These are phyloP conservation scores for Anisogramma anomala DNA, from an alignment of 2,329 filamentous ascomycete genomes.

Conservation along the genomic window DNA sequence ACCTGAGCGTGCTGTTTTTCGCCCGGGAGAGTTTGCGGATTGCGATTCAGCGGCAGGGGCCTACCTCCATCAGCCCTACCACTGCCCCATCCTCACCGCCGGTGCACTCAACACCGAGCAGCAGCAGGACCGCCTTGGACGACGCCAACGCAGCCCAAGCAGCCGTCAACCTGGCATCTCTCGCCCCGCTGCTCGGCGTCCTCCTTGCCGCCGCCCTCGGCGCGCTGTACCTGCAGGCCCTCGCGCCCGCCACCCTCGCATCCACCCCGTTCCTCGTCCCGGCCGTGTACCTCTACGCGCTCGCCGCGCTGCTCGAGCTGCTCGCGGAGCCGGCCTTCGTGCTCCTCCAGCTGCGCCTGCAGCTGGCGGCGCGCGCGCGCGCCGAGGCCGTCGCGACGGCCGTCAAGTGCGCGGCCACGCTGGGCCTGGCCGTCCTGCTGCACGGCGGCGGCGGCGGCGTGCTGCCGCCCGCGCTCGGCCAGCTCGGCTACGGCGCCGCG, in stretches of 20 bases:
- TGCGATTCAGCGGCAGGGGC: constrained; percentile 69
- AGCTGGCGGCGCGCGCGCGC: constrained; percentile 67
- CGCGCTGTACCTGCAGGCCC: constrained; percentile 51
- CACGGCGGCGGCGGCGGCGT: constrained; percentile 43
- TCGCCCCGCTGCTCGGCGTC: constrained; percentile 9
- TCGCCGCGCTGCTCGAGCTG: constrained; percentile 59
- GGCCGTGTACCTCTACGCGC: constrained; percentile 43
- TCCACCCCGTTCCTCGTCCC: constrained; percentile 52
- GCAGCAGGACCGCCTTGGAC: background rate
- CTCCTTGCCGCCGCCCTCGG: constrained; percentile 43
- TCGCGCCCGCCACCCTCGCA: constrained; percentile 32
- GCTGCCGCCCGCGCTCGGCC: constrained; percentile 79
- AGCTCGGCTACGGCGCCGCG: constrained; percentile 61
- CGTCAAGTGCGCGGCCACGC: constrained; percentile 62
- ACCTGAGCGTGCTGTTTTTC: constrained; percentile 88
- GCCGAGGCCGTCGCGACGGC: constrained; percentile 80
- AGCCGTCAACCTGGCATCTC: constrained; percentile 52
- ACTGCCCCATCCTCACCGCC: background rate
- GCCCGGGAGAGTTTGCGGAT: constrained; percentile 82
- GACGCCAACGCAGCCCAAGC: constrained; percentile 45
- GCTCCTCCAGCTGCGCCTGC: constrained; percentile 68
- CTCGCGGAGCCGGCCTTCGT: constrained; percentile 82
- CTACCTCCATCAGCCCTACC: constrained; percentile 15
- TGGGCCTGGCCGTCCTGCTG: constrained; percentile 56
- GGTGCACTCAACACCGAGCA: constrained; percentile 14